Percentiles rank a stretch among this genome's conserved stretches.
Conservation (phyloP, 495 filamentous ascomycete species). For the Neurospora sp. region DNA sequence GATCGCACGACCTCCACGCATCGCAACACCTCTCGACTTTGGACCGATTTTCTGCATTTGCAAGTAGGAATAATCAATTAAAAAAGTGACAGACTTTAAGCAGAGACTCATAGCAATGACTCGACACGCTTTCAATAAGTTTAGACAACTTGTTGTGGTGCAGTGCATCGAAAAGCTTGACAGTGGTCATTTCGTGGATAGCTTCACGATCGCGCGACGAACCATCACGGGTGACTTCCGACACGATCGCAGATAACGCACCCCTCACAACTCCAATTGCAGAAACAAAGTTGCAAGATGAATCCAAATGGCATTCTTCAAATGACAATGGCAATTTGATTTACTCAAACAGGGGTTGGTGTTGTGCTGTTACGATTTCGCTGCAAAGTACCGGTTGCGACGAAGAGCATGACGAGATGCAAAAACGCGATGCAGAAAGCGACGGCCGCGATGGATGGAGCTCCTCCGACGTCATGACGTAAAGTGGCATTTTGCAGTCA, state of each 20-base stretch:
- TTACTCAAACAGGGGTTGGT: constrained; percentile 23
- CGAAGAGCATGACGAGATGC: constrained; percentile 12
- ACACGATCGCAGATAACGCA: background rate
- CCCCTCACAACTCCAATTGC: background rate
- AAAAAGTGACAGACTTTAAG: background rate
- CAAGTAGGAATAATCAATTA: background rate
- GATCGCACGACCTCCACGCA: background rate
- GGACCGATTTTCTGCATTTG: background rate
- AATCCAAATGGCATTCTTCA: constrained; percentile 13
- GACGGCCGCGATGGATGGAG: background rate
- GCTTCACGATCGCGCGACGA: constrained; percentile 24
- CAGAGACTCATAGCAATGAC: background rate
- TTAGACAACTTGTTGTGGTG: background rate
- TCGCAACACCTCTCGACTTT: background rate
- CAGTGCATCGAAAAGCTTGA: background rate
- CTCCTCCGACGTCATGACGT: background rate
- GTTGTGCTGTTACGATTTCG: constrained; percentile 24
- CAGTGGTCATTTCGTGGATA: constrained; percentile 21
- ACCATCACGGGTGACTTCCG: constrained; percentile 18
- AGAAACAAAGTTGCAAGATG: constrained; percentile 5
- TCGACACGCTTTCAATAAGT: background rate
- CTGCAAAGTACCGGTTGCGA: constrained; percentile 10
- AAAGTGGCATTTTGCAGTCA: background rate
- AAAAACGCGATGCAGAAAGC: constrained; percentile 16
- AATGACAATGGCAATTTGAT: constrained; percentile 10